A percentile compares a stretch with the other conserved stretches of the same genome.
phyloP scores from a whole-genome alignment of 495 filamentous ascomycete genomes.

The Choiromyces venosus region DNA sequence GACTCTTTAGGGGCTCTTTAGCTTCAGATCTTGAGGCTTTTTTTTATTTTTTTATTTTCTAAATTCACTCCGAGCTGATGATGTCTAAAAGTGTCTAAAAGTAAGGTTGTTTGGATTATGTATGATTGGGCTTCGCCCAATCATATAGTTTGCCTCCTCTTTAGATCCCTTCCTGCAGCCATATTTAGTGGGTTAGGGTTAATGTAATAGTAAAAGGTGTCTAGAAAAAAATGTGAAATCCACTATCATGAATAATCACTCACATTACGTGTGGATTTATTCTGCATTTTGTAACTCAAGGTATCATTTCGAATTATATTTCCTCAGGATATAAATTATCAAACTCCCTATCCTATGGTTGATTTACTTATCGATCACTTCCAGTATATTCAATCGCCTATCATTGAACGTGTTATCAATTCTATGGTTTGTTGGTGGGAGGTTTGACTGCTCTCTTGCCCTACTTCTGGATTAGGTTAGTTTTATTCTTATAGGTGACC shows the following conservation, averaged over 20 bases:
- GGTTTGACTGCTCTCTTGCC: neutral
- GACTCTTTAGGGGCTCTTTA: neutral
- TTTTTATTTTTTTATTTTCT: neutral
- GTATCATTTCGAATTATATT: neutral
- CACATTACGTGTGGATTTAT: too few species aligned
- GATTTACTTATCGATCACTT: neutral
- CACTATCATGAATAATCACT: too few species aligned
- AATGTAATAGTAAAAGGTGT: too few species aligned
- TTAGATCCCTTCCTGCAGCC: too few species aligned
- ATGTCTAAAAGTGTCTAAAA: neutral
- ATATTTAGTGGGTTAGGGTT: too few species aligned
- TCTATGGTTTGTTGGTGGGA: neutral
- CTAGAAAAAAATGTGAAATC: too few species aligned
- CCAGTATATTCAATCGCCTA: neutral
- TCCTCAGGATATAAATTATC: neutral
- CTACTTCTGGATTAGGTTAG: neutral
- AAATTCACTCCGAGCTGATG: neutral
- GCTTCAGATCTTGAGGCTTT: neutral
- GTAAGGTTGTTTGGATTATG: neutral
- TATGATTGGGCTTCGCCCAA: too few species aligned
- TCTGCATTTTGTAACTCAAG: too few species aligned
- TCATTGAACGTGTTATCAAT: neutral
- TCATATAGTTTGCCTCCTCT: too few species aligned
- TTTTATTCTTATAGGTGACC: neutral
- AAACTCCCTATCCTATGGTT: neutral